Conservation (phyloP, 2,329 filamentous ascomycete genomes). For the Monilinia fructicola region DNA sequence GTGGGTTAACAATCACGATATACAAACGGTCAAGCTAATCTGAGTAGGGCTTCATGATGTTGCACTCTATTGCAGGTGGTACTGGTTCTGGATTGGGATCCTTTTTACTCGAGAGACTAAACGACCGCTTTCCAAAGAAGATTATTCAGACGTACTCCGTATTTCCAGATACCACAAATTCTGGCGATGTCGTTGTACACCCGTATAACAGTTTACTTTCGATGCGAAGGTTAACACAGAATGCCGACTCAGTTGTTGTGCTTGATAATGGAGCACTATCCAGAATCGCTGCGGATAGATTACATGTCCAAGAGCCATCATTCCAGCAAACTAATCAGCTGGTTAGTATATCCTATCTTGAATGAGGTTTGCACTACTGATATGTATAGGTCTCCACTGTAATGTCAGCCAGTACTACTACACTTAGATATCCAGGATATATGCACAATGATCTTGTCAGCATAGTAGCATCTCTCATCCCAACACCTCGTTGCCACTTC, state of each 20-base stretch:
- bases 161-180: conserved; percentile 88
- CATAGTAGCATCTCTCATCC: conserved; percentile 93
- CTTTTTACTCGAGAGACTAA: conserved; percentile 90
- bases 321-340: conserved; percentile 98
- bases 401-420: conserved; percentile 97
- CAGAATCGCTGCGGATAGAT: conserved; percentile 87
- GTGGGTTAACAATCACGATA: conserved; percentile 44
- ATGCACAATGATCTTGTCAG: conserved; percentile 99
- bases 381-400: conserved; percentile 78
- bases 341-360: conserved; percentile 46
- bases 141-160: conserved; percentile 99
- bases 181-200: conserved; percentile 90
- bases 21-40: conserved; percentile 33
- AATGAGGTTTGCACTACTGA: conserved; percentile 27
- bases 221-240: conserved; percentile 87
- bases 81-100: conserved; percentile 95
- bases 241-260: conserved; percentile 96
- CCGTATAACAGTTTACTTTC: conserved; percentile 96
- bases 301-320: conserved; percentile 93
- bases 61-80: conserved; percentile 96
- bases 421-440: conserved; percentile 93
- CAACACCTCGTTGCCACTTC: conserved; percentile 95
- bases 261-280: conserved; percentile 93
- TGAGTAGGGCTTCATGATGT: conserved; percentile 86
- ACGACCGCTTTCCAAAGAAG: conserved; percentile 98